Evolutionary conservation across 306 rosid species (phyloP), one percentile per base, ranked within the genome.

Genomic region (Vachellia collinsii): DNA sequence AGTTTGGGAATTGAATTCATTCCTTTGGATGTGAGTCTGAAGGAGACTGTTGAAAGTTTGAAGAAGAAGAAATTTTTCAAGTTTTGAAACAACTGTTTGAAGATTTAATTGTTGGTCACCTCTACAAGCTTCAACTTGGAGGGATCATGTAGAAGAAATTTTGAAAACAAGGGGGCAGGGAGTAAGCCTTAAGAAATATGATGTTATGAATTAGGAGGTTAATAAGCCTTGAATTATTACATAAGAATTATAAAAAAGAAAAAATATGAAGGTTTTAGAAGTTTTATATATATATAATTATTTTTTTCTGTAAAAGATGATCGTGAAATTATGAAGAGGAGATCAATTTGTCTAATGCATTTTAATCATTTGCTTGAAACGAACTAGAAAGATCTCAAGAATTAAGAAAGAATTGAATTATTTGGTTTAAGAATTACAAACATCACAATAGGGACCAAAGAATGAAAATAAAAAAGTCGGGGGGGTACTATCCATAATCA

Each of bases 41-140:
- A 72, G 85, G 94, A 89, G 65, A 90, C 94, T 38, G 92, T 94
- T 72, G 98, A 94, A 78, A 86, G 90, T 85, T 81, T 92, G 71
- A 86, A 87, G 85, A 89, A 85, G 36, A 94, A 88, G 85, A 81
- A 78, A 20, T 82, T 94, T 61, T 29, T 83, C 39, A 75, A 76
- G 70, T 89, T 91, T 69, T 91, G 82, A 87, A 22, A 53, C 16
- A 1, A 74, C 23, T 54, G 38, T 69, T 4, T 75, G 14, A 75
- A 50, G 8, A 65, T 23, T 29, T 77, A 19, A 70, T 62, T 63
- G 19, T 19, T 11, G 38, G 13, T 61, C 3, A 61, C 67, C 37
- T 61, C 29, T 9, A 23, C 7, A 29, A 0, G 43, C 72, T 74
- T 58, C 44, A 50, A 61, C 20, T 47, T 48, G 64, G 50, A 39